Conservation (phyloP, 2,329 filamentous ascomycete species). For the Diaporthe caulivora region DNA sequence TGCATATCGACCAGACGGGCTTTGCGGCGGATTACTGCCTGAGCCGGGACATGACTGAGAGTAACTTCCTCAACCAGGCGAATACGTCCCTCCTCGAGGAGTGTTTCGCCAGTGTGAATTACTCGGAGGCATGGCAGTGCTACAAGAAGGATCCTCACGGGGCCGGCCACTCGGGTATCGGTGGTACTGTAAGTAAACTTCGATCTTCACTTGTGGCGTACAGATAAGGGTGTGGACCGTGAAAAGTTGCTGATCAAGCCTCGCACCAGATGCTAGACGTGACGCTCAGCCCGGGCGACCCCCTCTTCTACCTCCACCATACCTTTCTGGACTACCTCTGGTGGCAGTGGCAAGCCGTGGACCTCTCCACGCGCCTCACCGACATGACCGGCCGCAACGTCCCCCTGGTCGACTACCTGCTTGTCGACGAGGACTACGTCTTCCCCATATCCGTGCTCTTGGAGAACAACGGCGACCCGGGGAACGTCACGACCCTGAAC, state of each 20-base stretch:
- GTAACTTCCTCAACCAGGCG: neutral
- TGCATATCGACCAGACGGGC: conserved; percentile 20
- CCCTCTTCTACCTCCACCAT: conserved; percentile 34
- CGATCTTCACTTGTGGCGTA: neutral
- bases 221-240: neutral
- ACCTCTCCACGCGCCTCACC: neutral
- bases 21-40: conserved; percentile 18
- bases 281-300: conserved; percentile 23
- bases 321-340: conserved; percentile 28
- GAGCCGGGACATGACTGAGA: conserved; percentile 11
- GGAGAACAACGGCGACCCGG: conserved; percentile 15
- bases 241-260: neutral
- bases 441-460: conserved; percentile 5
- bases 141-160: conserved; percentile 12
- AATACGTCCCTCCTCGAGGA: conserved; percentile 28
- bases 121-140: conserved; percentile 9
- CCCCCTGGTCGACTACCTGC: neutral
- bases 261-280: conserved; percentile 9
- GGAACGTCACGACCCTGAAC: conserved; percentile 29
- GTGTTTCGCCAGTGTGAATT: conserved; percentile 23
- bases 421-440: conserved; percentile 23
- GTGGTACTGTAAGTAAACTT: conserved; percentile 6
- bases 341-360: conserved; percentile 33
- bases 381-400: conserved; percentile 28
- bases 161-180: conserved; percentile 14